Evolutionary conservation across 768 basidiomycete species (phyloP), one percentile per base, ranked within the genome.

Genomic region (Floccularia luteovirens): DNA sequence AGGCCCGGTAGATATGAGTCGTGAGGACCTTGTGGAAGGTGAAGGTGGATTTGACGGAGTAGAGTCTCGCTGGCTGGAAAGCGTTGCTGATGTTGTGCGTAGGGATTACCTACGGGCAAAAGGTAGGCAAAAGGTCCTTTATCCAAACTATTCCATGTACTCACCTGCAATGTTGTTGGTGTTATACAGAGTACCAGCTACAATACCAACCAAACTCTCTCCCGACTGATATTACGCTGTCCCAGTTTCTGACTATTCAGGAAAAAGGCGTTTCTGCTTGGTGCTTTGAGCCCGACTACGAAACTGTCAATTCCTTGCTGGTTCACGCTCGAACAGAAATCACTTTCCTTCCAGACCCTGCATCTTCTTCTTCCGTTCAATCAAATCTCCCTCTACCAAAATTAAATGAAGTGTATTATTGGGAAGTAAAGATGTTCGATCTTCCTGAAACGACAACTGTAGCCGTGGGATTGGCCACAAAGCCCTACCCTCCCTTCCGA

Each of bases 381-480:
- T 94, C 91, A 36, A 99, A 98, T 58, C 71, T 99, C 7, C 96
- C 96, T 2, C 67, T 99, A 2, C 96, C 96, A 10, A 97, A 97
- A 56, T 71, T 98, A 36, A 99, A 99, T 63, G 96, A 98, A 59
- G 92, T 97, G 10, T 99, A 99, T 58, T 99, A 99, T 58, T 99
- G 90, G 89, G 96, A 99, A 58, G 87, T 91, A 46, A 99, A 99
- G 67, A 89, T 98, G 87, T 98, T 92, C 57, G 96, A 99, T 63
- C 83, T 96, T 40, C 91, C 93, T 10, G 69, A 77, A 45, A 67
- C 75, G 2, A 98, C 93, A 6, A 87, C 74, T 32, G 84, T 96
- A n/a, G 80, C 90, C 24, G 78, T 98, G 36, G 96, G 96, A 24
- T 60, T 99, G 25, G 92, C 94, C 13, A 99, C 96, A 2, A 98